Conservation (phyloP, 2,329 filamentous ascomycete genomes). For the Apiospora arundinis region DNA sequence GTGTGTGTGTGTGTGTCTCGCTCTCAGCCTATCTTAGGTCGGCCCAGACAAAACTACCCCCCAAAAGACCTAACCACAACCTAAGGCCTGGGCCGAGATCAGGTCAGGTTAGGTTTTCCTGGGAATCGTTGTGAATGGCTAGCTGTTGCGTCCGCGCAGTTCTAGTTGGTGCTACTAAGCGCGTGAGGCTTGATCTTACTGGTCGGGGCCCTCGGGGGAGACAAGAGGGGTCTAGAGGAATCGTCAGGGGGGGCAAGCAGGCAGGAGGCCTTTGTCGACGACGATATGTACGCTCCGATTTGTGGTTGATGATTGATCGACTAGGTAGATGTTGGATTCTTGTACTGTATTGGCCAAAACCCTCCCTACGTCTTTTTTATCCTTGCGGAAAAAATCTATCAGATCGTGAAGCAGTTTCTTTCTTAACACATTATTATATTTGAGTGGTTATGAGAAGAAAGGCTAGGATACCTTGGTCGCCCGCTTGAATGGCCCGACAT, state of each 20-base stretch:
- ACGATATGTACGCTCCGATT: background rate
- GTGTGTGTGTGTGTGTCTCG: slow-evolving; percentile 16
- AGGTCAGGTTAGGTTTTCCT: slow-evolving; percentile 17
- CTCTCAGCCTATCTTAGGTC: slow-evolving; percentile 17
- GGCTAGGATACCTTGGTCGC: slow-evolving; percentile 5
- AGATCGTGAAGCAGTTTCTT: slow-evolving; percentile 5
- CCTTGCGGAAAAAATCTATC: background rate
- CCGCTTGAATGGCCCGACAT: slow-evolving; percentile 2
- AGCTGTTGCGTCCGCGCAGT: slow-evolving; percentile 16
- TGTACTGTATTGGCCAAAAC: background rate
- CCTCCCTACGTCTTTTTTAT: background rate
- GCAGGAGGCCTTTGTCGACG: background rate
- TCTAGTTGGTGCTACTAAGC: slow-evolving; percentile 19
- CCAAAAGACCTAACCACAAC: slow-evolving; percentile 16
- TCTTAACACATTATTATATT: background rate
- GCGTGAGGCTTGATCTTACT: slow-evolving; percentile 17
- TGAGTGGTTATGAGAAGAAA: slow-evolving; percentile 9
- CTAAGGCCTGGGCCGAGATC: slow-evolving; percentile 16
- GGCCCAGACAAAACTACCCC: slow-evolving; percentile 8
- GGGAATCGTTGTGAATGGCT: slow-evolving; percentile 15
- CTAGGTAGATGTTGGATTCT: background rate
- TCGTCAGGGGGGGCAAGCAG: background rate
- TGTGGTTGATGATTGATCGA: background rate
- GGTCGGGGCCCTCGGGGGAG: slow-evolving; percentile 1
- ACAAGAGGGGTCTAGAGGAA: slow-evolving; percentile 17